Evolutionary conservation across 352 stramenopile species (phyloP).

Genomic region (Pythium sukuiense): DNA sequence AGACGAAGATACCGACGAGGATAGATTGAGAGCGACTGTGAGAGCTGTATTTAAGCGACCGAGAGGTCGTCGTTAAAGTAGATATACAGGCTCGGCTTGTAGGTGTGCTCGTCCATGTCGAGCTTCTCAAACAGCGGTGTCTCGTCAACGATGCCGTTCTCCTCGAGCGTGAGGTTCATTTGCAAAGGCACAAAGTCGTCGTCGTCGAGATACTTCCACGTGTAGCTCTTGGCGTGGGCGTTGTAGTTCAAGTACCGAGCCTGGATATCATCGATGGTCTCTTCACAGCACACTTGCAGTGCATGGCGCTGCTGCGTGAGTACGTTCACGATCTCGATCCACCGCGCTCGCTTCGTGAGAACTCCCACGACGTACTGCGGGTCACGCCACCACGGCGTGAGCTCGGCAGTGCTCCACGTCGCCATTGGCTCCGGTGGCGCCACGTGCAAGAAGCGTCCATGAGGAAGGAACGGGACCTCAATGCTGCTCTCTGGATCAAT

Average conservation of each 20-base stretch:
- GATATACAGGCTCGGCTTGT: conserved; percentile 87
- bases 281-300: conserved; percentile 85
- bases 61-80: conserved; percentile 95
- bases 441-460: conserved; percentile 88
- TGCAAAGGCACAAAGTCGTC: conserved; percentile 88
- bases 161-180: conserved; percentile 86
- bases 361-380: conserved; percentile 65
- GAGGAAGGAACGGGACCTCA: conserved; percentile 78
- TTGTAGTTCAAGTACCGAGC: conserved; percentile 86
- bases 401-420: conserved; percentile 70
- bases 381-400: conserved; percentile 89
- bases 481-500: conserved; percentile 77
- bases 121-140: conserved; percentile 76
- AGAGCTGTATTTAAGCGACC: conserved; percentile 38
- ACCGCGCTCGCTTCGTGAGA: conserved; percentile 69
- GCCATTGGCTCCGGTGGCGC: conserved; percentile 75
- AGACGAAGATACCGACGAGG: background rate
- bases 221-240: conserved; percentile 90
- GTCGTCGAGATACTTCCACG: conserved; percentile 88
- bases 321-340: conserved; percentile 90
- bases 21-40: background rate
- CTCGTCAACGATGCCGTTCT: conserved; percentile 90
- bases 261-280: conserved; percentile 89
- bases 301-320: conserved; percentile 85
- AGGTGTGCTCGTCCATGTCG: conserved; percentile 87